phyloP scores from a whole-genome alignment of 2,329 filamentous ascomycete genomes.

The Cryphonectria parasitica region DNA sequence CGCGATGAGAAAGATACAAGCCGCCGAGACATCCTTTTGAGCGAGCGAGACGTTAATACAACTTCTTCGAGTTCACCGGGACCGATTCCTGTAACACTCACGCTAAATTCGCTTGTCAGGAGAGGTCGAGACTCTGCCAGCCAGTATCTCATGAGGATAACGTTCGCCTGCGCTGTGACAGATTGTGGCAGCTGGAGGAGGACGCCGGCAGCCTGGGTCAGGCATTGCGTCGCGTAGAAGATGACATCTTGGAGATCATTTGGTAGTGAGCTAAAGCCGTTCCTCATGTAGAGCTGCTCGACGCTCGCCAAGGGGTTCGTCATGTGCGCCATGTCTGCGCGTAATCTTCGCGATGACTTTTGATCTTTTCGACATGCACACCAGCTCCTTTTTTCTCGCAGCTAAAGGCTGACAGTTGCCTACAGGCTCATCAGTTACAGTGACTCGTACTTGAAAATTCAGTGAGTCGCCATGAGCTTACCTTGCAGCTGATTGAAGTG shows the following conservation, averaged over 20 bases:
- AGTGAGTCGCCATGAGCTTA: neutral
- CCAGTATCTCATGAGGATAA: slow-evolving; percentile 83
- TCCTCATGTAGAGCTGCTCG: slow-evolving; percentile 66
- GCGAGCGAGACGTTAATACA: slow-evolving; percentile 22
- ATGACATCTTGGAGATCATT: slow-evolving; percentile 72
- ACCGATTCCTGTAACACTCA: slow-evolving; percentile 35
- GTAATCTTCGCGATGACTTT: neutral
- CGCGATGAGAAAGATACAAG: slow-evolving; percentile 76
- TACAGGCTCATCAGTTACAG: neutral
- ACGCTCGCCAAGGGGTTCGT: slow-evolving; percentile 73
- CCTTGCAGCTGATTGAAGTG: neutral
- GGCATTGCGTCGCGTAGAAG: slow-evolving; percentile 70
- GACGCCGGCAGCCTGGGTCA: slow-evolving; percentile 79
- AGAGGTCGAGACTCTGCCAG: slow-evolving; percentile 53
- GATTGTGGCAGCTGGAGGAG: slow-evolving; percentile 85
- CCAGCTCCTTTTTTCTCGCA: neutral
- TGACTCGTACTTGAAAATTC: neutral
- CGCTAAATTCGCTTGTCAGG: slow-evolving; percentile 62
- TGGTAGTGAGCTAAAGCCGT: slow-evolving; percentile 63
- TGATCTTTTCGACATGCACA: neutral
- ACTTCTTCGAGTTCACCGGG: neutral
- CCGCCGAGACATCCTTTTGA: slow-evolving; percentile 76
- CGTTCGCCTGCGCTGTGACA: slow-evolving; percentile 81
- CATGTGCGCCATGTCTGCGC: slow-evolving; percentile 58
- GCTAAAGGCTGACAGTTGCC: neutral